Percentiles rank a stretch among this genome's conserved stretches.
Evolutionary conservation across 208 protist genomes (phyloP).

Genomic region (Wallacemonas sp.): DNA sequence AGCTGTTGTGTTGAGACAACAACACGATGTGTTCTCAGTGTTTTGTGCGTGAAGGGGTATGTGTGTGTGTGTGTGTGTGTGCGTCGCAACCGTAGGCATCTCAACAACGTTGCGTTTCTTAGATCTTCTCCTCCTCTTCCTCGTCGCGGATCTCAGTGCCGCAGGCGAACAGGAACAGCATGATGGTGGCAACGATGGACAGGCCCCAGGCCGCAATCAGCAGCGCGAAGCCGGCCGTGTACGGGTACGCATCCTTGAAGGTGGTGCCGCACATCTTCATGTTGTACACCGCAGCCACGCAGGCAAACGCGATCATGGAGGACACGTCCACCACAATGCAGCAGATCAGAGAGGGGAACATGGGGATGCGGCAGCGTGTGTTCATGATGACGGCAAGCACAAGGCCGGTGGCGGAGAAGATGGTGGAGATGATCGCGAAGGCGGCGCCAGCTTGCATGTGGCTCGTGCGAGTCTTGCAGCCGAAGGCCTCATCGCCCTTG

Average conservation of each 20-base stretch:
- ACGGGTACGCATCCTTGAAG: constrained; percentile 14
- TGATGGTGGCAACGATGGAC: constrained; percentile 10
- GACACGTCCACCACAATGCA: constrained; percentile 1
- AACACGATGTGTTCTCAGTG: too few species aligned
- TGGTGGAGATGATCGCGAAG: constrained; percentile 21
- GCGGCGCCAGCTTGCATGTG: constrained; percentile 16
- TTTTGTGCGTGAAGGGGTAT: too few species aligned
- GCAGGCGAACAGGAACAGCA: constrained; percentile 19
- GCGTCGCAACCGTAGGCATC: not conserved
- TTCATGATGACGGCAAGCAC: constrained; percentile 20
- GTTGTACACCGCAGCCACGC: constrained; percentile 18
- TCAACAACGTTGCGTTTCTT: not conserved
- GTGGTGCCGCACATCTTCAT: constrained; percentile 13
- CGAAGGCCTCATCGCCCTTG: constrained; percentile 21
- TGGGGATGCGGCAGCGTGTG: constrained; percentile 15
- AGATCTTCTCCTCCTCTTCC: constrained; percentile 18
- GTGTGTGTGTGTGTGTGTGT: not conserved
- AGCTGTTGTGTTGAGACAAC: too few species aligned
- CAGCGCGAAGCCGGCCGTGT: constrained; percentile 25
- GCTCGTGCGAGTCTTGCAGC: constrained; percentile 19
- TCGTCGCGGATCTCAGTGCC: constrained; percentile 11
- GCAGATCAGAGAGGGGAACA: constrained; percentile 5
- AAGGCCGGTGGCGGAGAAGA: constrained; percentile 12
- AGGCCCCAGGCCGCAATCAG: constrained; percentile 23
- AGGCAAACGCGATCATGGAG: constrained; percentile 17